Conservation (phyloP, 2,329 filamentous ascomycete species). For the Zasmidium cellare region DNA sequence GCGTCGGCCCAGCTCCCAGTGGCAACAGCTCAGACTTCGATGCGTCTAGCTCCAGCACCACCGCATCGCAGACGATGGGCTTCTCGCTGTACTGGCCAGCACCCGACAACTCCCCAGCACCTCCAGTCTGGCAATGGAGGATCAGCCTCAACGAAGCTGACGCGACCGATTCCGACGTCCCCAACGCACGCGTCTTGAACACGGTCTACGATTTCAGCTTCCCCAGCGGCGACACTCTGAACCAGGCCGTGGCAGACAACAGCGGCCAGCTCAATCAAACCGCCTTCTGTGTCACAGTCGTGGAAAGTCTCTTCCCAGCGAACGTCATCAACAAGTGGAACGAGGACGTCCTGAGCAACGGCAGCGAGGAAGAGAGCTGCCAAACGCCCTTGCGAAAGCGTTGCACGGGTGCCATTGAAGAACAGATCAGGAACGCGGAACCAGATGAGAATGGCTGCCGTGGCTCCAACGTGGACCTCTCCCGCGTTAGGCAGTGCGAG, state of each 20-base stretch:
- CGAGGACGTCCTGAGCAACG: background rate
- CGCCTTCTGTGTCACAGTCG: constrained; percentile 6
- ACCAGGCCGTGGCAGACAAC: background rate
- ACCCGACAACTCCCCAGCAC: background rate
- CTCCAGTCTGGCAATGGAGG: background rate
- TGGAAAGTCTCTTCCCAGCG: constrained; percentile 1
- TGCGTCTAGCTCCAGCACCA: background rate
- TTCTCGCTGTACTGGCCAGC: constrained; percentile 7
- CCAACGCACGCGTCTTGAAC: constrained; percentile 6
- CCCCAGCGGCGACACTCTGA: background rate
- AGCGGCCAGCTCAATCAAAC: background rate
- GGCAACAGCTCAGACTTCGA: constrained; percentile 1
- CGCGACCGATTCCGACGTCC: background rate
- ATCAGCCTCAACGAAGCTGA: constrained; percentile 1
- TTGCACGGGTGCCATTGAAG: background rate
- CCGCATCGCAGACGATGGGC: background rate
- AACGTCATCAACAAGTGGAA: constrained; percentile 2
- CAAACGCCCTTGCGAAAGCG: background rate
- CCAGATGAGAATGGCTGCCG: constrained; percentile 5
- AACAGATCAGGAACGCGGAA: background rate
- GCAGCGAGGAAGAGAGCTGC: background rate
- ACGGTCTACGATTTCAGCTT: constrained; percentile 2
- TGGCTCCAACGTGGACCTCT: background rate
- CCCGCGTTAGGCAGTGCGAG: background rate
- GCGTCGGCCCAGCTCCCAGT: constrained; percentile 2